Percentiles rank a stretch among this genome's conserved stretches.
These are phyloP conservation scores for Diaporthe sp. DNA, from an alignment of 2,329 filamentous ascomycete genomes.

Conservation along the genomic window DNA sequence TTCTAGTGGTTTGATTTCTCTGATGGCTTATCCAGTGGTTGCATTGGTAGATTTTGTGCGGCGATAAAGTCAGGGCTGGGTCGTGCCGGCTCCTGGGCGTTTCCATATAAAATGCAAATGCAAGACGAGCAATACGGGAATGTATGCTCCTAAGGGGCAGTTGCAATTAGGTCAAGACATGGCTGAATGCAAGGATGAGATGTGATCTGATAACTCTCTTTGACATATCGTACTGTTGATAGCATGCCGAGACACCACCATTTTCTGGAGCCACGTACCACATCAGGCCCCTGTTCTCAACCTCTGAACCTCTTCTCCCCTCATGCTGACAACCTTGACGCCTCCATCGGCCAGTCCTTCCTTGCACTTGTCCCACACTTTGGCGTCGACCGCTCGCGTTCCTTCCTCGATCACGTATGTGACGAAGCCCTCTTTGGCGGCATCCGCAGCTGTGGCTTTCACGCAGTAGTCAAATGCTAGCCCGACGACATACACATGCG, in stretches of 20 bases:
- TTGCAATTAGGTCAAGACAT: background rate
- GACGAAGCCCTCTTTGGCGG: slow-evolving; percentile 79
- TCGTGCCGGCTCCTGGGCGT: no score
- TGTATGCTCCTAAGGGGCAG: no score
- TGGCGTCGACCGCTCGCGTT: slow-evolving; percentile 78
- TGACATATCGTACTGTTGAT: background rate
- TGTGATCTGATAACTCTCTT: background rate
- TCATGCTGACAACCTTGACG: slow-evolving; percentile 71
- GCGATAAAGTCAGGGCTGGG: no score
- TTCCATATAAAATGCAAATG: background rate
- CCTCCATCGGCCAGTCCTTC: slow-evolving; percentile 68
- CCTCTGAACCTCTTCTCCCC: slow-evolving; percentile 67
- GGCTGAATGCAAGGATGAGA: no score
- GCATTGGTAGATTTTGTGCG: no score
- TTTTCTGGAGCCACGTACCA: background rate
- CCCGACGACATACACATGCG: slow-evolving; percentile 87
- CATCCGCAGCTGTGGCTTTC: slow-evolving; percentile 82
- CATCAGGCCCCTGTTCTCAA: slow-evolving; percentile 48
- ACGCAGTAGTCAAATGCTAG: slow-evolving; percentile 94
- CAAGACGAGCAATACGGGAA: background rate
- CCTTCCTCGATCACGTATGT: slow-evolving; percentile 84
- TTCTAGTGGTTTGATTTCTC: no score
- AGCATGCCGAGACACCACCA: background rate
- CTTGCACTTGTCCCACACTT: slow-evolving; percentile 67
- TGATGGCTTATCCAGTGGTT: no score